Conservation (phyloP, 495 filamentous ascomycete species). For the Xylaria curta region DNA sequence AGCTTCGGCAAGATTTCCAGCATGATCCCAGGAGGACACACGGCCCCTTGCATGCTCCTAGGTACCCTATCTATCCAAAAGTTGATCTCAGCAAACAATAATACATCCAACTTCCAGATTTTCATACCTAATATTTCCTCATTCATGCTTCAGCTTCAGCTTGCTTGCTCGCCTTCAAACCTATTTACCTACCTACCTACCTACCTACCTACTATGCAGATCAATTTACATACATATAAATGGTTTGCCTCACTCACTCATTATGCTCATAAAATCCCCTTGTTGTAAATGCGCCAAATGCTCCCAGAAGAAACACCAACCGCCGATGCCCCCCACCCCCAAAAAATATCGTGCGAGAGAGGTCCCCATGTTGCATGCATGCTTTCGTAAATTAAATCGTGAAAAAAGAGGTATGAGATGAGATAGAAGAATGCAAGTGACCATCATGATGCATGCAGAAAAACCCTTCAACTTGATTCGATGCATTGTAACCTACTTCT, state of each 20-base stretch:
- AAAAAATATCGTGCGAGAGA: slow-evolving; percentile 1
- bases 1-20: neutral
- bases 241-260: slow-evolving; percentile 18
- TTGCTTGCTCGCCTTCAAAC: neutral
- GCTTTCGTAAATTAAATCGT: slow-evolving; percentile 9
- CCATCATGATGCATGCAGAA: slow-evolving; percentile 5
- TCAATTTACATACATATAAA: slow-evolving; percentile 14
- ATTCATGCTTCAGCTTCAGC: neutral
- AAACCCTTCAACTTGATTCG: neutral
- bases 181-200: no score
- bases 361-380: slow-evolving; percentile 18
- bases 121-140: neutral
- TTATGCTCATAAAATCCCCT: slow-evolving; percentile 23
- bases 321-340: slow-evolving; percentile 11
- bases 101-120: neutral
- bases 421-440: neutral
- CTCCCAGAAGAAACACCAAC: slow-evolving; percentile 17
- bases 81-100: neutral
- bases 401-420: slow-evolving; percentile 6
- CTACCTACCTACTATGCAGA: neutral
- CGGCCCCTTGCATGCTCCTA: neutral
- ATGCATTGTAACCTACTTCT: neutral
- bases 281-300: slow-evolving; percentile 29
- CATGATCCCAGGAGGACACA: slow-evolving; percentile 10
- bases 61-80: neutral